Percentiles rank a stretch among this genome's conserved stretches.
Evolutionary conservation across 1,284 basidiomycete species (phyloP).

Genomic region (Naganishia albida): DNA sequence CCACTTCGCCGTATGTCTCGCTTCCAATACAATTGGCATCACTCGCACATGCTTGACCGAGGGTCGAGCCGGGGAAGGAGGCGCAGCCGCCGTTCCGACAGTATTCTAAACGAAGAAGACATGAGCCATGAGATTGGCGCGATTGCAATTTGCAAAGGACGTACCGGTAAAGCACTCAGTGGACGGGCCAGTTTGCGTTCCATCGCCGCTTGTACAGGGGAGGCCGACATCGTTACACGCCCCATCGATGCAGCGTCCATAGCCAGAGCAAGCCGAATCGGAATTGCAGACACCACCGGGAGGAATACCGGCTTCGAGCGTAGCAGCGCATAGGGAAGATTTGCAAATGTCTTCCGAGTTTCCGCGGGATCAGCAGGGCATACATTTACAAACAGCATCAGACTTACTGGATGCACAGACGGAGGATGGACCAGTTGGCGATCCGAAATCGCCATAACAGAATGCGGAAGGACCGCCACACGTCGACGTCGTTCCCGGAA

Average conservation of each 20-base stretch:
- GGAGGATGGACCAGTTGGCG: neutral
- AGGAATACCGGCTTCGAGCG: too few relatives aligned
- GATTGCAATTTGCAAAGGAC: neutral
- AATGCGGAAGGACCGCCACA: conserved; percentile 1
- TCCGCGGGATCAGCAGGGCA: too few relatives aligned
- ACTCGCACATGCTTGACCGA: neutral
- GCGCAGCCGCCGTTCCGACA: neutral
- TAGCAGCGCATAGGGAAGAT: neutral
- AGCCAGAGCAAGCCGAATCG: neutral
- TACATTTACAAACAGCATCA: too few relatives aligned
- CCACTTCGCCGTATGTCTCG: neutral
- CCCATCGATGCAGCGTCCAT: neutral
- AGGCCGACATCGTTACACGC: neutral
- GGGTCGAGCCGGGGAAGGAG: neutral
- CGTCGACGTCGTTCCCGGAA: neutral
- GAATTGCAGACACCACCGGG: neutral
- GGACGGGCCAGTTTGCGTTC: neutral
- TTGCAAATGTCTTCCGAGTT: neutral
- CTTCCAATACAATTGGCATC: neutral
- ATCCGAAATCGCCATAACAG: neutral
- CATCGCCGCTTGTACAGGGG: neutral
- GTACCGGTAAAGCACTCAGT: neutral
- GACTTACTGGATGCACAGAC: neutral
- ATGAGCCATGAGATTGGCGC: neutral
- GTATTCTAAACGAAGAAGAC: neutral